A percentile compares a stretch with the other conserved stretches of the same genome.
These are phyloP conservation scores for Tylopilus sp. DNA, from an alignment of 1,284 basidiomycete species.

Conservation along the genomic window DNA sequence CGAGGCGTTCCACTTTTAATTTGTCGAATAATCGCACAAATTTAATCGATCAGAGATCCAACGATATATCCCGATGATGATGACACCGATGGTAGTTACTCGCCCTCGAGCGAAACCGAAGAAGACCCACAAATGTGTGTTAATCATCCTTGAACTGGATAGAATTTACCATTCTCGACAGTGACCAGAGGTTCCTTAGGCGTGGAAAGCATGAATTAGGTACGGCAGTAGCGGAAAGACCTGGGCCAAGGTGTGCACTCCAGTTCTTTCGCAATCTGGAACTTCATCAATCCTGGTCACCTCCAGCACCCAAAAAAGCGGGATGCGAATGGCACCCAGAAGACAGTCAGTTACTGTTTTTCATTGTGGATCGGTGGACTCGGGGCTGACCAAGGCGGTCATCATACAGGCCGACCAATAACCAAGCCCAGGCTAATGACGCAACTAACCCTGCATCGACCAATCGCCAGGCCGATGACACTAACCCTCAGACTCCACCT, in stretches of 20 bases:
- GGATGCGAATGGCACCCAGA: no score
- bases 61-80: background rate
- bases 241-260: background rate
- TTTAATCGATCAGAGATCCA: background rate
- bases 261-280: background rate
- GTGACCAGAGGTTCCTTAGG: background rate
- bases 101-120: background rate
- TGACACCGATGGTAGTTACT: background rate
- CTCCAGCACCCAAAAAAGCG: background rate
- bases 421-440: no score
- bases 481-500: no score
- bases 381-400: no score
- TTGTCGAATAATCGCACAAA: background rate
- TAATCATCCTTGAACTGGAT: background rate
- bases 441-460: no score
- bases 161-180: background rate
- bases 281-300: background rate
- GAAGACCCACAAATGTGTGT: background rate
- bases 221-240: background rate
- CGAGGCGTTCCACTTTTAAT: background rate
- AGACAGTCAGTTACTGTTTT: background rate
- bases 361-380: no score
- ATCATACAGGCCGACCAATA: no score
- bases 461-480: no score
- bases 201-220: background rate